Percentiles rank a stretch among this genome's conserved stretches.
Evolutionary conservation across 2,329 filamentous ascomycete species (phyloP).

Genomic region (Chalaropsis thielavioides): DNA sequence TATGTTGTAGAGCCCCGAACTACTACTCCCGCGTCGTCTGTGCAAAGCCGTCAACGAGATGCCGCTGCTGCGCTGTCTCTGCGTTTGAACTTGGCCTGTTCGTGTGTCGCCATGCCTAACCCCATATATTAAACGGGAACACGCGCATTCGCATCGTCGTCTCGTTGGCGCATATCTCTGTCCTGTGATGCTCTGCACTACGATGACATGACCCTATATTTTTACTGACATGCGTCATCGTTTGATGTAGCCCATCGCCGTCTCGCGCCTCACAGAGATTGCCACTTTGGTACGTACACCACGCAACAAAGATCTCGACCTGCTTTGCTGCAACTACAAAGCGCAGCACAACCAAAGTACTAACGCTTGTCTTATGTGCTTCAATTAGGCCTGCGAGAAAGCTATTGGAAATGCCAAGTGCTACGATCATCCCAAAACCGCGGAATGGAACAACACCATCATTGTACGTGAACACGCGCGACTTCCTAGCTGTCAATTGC

Average conservation of each 20-base stretch:
- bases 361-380: neutral
- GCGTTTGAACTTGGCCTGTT: neutral
- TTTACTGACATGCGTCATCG: slow-evolving; percentile 8
- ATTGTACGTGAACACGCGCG: slow-evolving; percentile 49
- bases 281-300: slow-evolving; percentile 54
- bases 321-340: neutral
- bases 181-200: neutral
- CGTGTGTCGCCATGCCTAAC: neutral
- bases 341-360: neutral
- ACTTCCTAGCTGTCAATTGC: neutral
- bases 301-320: neutral
- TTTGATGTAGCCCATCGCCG: slow-evolving; percentile 54
- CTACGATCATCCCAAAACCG: slow-evolving; percentile 79
- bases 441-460: slow-evolving; percentile 80
- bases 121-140: neutral
- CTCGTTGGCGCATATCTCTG: neutral
- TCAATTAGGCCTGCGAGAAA: slow-evolving; percentile 59
- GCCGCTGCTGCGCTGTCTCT: neutral
- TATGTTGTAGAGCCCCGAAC: neutral
- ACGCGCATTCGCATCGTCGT: neutral
- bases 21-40: neutral
- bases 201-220: neutral
- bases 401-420: slow-evolving; percentile 59
- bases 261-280: slow-evolving; percentile 70
- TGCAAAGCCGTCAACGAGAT: neutral